Base-by-base conservation (phyloP, 2,329 filamentous ascomycete genomes). In the Cytospora piceae region DNA sequence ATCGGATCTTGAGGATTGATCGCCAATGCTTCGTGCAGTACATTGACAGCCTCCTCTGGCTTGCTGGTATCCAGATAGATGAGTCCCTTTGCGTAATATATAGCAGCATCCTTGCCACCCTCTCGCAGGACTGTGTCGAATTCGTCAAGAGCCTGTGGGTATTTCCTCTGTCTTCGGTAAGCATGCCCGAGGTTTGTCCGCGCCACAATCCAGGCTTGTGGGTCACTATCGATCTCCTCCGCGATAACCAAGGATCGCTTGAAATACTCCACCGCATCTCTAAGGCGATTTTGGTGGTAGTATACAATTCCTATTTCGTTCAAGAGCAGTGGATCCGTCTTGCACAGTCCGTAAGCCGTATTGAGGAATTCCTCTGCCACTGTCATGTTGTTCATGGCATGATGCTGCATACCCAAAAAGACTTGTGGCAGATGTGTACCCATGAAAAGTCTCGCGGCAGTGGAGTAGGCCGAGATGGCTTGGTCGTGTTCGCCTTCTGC, bases 401-500 rank as follows among this genome's bases (percentile, higher is more conserved):
- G 89, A 77, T 99, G 96, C 76, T 99, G 96, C 95, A 99, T 99
- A 8, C 96, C 95, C 31, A 99, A 81, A 76, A 98, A 99, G 3
- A 99, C 87, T 73, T 97, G 94, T 0, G 95, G 95, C 1, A 99
- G 83, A 76, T 99, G 96, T 0, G 94, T 98, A 49, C 95, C 95
- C 82, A 97, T 96, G 78, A 99, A 99, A 0, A 99, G 81, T 49
- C 95, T 86, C 2, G 94, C 94, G 0, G 95, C 95, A 0, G 95
- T 99, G 34, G 92, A 96, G 79, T 99, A 99, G 0, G 96, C 95
- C 11, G 94, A 96, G 69, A 99, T 97, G 57, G 95, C 95, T 79
- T 99, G 95, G 76, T 99, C 95, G 76, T 98, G 94, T 77, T 99
- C 95, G 61, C 95, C 95, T 76, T 99, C 95, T 14, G 93, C 94